Evolutionary conservation across 805 yeast genomes (phyloP).

Genomic region (Wickerhamiella bombiphila): DNA sequence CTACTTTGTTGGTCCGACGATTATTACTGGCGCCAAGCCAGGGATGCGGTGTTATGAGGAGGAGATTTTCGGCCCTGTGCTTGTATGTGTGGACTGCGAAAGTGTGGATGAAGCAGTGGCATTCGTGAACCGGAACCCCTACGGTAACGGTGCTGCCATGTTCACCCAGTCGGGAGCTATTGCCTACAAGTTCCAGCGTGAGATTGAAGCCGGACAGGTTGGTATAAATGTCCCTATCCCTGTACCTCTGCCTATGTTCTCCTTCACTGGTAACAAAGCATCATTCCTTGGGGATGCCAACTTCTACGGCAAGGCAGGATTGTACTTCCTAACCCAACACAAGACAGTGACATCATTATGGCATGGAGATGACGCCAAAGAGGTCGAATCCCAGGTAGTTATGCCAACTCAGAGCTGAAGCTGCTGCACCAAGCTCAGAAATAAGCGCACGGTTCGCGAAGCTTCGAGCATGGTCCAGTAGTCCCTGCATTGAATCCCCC

Average conservation of each 20-base stretch:
- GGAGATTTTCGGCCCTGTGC: slow-evolving; percentile 67
- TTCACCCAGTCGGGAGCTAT: slow-evolving; percentile 56
- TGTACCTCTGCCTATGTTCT: slow-evolving; percentile 69
- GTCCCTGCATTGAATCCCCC: too few species aligned
- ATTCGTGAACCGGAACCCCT: slow-evolving; percentile 43
- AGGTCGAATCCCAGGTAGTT: slow-evolving; percentile 40
- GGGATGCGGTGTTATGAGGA: slow-evolving; percentile 61
- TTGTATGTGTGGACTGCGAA: slow-evolving; percentile 45
- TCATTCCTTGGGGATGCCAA: slow-evolving; percentile 68
- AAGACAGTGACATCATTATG: slow-evolving; percentile 61
- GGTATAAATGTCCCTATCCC: slow-evolving; percentile 72
- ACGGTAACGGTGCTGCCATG: slow-evolving; percentile 60
- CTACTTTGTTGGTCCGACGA: slow-evolving; percentile 60
- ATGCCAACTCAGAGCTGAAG: slow-evolving; percentile 51
- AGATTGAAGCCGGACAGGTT: slow-evolving; percentile 61
- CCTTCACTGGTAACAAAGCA: slow-evolving; percentile 63
- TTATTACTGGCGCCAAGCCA: slow-evolving; percentile 44
- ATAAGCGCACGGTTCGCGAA: too few species aligned
- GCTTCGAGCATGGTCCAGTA: too few species aligned
- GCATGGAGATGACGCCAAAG: slow-evolving; percentile 38
- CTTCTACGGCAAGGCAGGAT: slow-evolving; percentile 66
- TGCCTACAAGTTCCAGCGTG: slow-evolving; percentile 56
- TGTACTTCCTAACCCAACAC: slow-evolving; percentile 56
- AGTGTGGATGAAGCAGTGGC: slow-evolving; percentile 55
- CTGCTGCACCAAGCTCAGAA: too few species aligned